These are phyloP conservation scores for Cyclocybe cylindracea DNA, from an alignment of 768 basidiomycete genomes.

Conservation along the genomic window DNA sequence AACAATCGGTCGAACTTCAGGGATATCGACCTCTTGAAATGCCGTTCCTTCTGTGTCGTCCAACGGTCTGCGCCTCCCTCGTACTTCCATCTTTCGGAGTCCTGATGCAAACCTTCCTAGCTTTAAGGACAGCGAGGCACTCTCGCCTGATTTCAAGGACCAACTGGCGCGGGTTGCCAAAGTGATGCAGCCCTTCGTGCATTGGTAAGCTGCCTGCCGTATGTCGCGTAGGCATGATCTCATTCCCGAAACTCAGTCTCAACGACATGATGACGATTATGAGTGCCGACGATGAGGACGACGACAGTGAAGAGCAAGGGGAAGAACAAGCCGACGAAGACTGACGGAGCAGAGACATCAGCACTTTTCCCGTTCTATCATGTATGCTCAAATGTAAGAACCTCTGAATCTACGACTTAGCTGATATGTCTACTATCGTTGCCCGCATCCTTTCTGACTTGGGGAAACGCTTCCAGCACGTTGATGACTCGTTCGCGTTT, in stretches of 20 bases:
- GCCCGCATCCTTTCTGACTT: too few relatives aligned
- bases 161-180: conserved; percentile 53
- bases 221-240: neutral
- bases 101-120: conserved; percentile 30
- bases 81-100: neutral
- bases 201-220: conserved; percentile 50
- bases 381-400: too few relatives aligned
- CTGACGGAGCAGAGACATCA: too few relatives aligned
- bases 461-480: too few relatives aligned
- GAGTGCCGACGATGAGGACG: conserved; percentile 30
- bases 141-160: conserved; percentile 65
- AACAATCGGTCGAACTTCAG: conserved; percentile 29
- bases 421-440: too few relatives aligned
- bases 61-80: conserved; percentile 41
- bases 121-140: conserved; percentile 76
- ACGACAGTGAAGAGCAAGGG: conserved; percentile 20
- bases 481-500: too few relatives aligned
- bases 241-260: conserved; percentile 39
- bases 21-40: conserved; percentile 91
- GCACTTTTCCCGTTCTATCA: too few relatives aligned
- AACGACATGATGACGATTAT: conserved; percentile 72
- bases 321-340: conserved; percentile 20
- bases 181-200: conserved; percentile 75
- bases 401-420: too few relatives aligned
- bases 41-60: conserved; percentile 73